A percentile compares a stretch with the other conserved stretches of the same genome.
phyloP scores from a whole-genome alignment of 2,329 filamentous ascomycete genomes.

The Catunica adiposa region DNA sequence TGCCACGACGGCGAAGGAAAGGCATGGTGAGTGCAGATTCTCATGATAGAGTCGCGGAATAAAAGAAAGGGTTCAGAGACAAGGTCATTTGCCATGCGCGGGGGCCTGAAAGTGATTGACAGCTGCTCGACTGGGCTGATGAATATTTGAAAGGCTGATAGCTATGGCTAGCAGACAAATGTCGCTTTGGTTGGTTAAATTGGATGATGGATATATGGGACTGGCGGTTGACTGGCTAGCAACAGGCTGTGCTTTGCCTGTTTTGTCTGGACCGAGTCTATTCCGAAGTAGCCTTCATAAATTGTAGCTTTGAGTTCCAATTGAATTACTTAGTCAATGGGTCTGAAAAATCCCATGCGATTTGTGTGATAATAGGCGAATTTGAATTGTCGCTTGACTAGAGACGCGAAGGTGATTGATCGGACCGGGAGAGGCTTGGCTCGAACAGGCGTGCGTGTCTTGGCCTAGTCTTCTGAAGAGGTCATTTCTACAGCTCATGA shows the following conservation, averaged over 20 bases:
- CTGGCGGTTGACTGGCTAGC: too few species aligned
- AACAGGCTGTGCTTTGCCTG: too few species aligned
- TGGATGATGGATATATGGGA: too few species aligned
- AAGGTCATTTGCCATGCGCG: conserved; percentile 2
- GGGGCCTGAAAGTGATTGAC: not conserved
- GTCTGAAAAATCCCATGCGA: too few species aligned
- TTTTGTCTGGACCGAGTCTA: too few species aligned
- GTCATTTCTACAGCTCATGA: too few species aligned
- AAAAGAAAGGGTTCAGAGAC: conserved; percentile 1
- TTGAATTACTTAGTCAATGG: too few species aligned
- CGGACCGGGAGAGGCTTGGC: conserved; percentile 1
- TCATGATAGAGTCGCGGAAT: conserved; percentile 19
- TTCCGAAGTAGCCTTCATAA: too few species aligned
- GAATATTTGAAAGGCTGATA: not conserved
- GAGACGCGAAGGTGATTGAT: conserved; percentile 4
- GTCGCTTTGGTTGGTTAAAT: too few species aligned
- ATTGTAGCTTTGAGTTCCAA: too few species aligned
- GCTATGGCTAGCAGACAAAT: not conserved
- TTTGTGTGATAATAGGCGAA: too few species aligned
- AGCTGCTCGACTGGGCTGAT: too few species aligned
- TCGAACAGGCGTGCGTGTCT: not conserved
- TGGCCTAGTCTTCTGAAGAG: not conserved
- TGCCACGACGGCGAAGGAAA: conserved; percentile 45
- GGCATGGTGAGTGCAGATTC: conserved; percentile 34
- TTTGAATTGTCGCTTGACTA: not conserved